phyloP scores from a whole-genome alignment of 768 basidiomycete genomes.

The Lactifluus echinatus region DNA sequence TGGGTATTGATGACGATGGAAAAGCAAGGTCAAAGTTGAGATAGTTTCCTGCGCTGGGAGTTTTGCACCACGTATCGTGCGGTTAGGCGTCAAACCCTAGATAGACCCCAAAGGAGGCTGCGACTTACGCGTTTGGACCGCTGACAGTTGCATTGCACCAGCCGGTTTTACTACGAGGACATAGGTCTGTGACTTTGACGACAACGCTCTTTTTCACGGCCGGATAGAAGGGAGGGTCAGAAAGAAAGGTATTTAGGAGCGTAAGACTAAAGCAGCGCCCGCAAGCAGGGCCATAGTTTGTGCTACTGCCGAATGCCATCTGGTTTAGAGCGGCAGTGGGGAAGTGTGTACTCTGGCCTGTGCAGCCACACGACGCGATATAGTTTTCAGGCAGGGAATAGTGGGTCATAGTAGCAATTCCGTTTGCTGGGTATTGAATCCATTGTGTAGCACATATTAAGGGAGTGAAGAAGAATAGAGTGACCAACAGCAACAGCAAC shows the following conservation, averaged over 20 bases:
- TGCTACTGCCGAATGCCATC: slow-evolving; percentile 70
- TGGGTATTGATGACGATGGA: slow-evolving; percentile 59
- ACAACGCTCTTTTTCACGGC: slow-evolving; percentile 49
- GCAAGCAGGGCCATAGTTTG: slow-evolving; percentile 62
- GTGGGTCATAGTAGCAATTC: slow-evolving; percentile 73
- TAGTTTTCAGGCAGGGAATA: slow-evolving; percentile 47
- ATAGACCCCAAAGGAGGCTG: not conserved
- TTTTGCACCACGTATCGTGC: not conserved
- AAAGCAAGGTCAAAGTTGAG: slow-evolving; percentile 81
- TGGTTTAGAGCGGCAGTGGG: slow-evolving; percentile 77
- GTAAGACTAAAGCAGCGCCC: slow-evolving; percentile 76
- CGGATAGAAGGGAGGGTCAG: slow-evolving; percentile 64
- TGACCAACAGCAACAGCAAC: not conserved
- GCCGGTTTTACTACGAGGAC: slow-evolving; percentile 50
- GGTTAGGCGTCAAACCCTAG: not conserved
- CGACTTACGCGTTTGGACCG: slow-evolving; percentile 54
- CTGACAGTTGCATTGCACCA: slow-evolving; percentile 64
- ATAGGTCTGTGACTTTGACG: slow-evolving; percentile 74
- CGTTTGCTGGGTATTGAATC: slow-evolving; percentile 55
- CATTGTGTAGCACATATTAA: slow-evolving; percentile 33
- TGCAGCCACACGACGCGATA: slow-evolving; percentile 73
- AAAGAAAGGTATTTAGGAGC: slow-evolving; percentile 56
- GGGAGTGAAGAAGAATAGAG: slow-evolving; percentile 9
- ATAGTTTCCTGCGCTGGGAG: slow-evolving; percentile 51
- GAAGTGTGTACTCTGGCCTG: slow-evolving; percentile 42